Evolutionary conservation across 768 basidiomycete genomes (phyloP).

Genomic region (Hortiboletus flavorubellus): DNA sequence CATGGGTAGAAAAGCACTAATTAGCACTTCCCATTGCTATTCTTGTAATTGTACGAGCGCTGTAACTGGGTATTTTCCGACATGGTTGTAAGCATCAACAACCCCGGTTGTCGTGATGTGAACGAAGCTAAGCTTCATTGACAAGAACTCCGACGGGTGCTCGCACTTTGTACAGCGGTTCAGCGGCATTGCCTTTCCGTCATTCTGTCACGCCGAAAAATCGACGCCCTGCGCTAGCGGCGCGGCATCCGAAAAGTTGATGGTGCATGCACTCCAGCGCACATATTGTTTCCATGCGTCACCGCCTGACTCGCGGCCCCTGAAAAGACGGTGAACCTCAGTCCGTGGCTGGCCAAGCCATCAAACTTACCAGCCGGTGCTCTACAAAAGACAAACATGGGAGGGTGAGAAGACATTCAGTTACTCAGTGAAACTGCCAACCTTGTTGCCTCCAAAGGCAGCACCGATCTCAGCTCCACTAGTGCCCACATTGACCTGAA

Average conservation of each 20-base stretch:
- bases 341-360: constrained; percentile 9
- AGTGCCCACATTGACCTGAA: constrained; percentile 62
- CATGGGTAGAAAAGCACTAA: constrained; percentile 15
- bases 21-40: constrained; percentile 15
- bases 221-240: constrained; percentile 92
- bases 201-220: constrained; percentile 51
- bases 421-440: constrained; percentile 27
- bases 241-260: constrained; percentile 88
- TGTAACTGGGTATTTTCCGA: constrained; percentile 9
- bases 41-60: constrained; percentile 21
- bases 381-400: constrained; percentile 41
- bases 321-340: constrained; percentile 30
- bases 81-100: constrained; percentile 7
- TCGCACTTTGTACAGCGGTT: constrained; percentile 8
- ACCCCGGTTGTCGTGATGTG: constrained; percentile 24
- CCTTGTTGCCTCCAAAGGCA: constrained; percentile 95
- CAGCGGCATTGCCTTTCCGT: constrained; percentile 8
- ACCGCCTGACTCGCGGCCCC: constrained; percentile 95
- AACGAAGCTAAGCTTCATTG: constrained; percentile 20
- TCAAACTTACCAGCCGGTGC: constrained; percentile 71
- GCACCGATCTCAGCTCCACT: constrained; percentile 77
- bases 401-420: constrained; percentile 12
- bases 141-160: constrained; percentile 9
- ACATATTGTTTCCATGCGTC: constrained; percentile 99
- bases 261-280: constrained; percentile 87